phyloP scores from a whole-genome alignment of 495 filamentous ascomycete species.

The Penicillium verhagenii region DNA sequence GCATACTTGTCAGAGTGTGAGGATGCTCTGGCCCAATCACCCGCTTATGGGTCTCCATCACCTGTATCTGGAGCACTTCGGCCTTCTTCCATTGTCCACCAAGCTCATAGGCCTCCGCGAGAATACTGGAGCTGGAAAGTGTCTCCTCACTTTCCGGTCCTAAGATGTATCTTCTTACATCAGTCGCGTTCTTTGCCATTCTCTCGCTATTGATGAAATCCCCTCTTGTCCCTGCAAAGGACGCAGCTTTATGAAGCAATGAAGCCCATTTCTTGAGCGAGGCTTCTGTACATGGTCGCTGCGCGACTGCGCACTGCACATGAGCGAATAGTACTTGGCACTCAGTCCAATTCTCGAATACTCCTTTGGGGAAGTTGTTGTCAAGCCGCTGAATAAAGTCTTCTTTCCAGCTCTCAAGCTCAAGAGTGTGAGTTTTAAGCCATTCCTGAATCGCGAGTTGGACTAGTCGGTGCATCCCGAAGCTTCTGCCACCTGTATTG shows the following conservation, averaged over 20 bases:
- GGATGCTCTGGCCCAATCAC: slow-evolving; percentile 16
- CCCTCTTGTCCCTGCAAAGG: slow-evolving; percentile 7
- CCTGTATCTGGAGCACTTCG: not conserved
- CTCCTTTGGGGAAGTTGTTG: slow-evolving; percentile 40
- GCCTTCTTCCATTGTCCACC: not conserved
- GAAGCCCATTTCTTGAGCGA: slow-evolving; percentile 19
- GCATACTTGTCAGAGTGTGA: not conserved
- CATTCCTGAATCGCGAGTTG: slow-evolving; percentile 20
- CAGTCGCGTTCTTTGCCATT: not conserved
- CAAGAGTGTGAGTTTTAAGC: slow-evolving; percentile 24
- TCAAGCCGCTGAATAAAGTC: slow-evolving; percentile 37
- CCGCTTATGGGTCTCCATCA: not conserved
- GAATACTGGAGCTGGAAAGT: not conserved
- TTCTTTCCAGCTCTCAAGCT: slow-evolving; percentile 33
- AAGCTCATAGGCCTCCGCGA: not conserved
- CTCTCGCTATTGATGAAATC: not conserved
- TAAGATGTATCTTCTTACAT: not conserved
- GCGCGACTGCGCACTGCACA: slow-evolving; percentile 13
- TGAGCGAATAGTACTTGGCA: slow-evolving; percentile 30
- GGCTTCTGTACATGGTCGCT: slow-evolving; percentile 10
- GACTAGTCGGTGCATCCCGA: slow-evolving; percentile 22
- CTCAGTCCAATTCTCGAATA: slow-evolving; percentile 27
- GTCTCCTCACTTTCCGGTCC: not conserved
- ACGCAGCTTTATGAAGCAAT: slow-evolving; percentile 18
- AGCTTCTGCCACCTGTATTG: not conserved